phyloP scores from a whole-genome alignment of 345 rosid genomes.

The Lepidium aucheri region DNA sequence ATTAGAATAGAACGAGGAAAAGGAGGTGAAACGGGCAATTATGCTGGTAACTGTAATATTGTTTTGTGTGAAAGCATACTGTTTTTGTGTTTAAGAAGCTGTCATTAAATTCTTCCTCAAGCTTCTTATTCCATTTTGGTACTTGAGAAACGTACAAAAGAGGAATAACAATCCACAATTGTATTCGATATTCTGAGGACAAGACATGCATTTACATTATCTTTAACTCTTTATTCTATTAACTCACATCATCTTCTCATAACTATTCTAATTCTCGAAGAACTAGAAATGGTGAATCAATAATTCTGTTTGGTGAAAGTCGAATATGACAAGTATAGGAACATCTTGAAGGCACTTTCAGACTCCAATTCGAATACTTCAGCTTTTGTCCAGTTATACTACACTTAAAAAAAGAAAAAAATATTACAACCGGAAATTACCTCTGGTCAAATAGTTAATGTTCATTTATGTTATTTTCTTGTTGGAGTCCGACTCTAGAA shows the following conservation, averaged over 20 bases:
- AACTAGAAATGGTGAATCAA: neutral
- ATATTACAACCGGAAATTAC: neutral
- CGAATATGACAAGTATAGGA: neutral
- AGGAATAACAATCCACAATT: neutral
- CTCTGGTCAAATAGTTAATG: too few species aligned
- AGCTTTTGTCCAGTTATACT: neutral
- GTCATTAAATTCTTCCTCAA: slow-evolving; percentile 5
- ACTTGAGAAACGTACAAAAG: neutral
- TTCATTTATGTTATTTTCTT: too few species aligned
- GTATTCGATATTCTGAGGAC: neutral
- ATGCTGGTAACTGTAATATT: too few species aligned
- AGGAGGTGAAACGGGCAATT: too few species aligned
- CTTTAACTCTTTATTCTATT: neutral
- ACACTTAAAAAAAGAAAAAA: neutral
- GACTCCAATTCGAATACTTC: neutral
- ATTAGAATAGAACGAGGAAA: neutral
- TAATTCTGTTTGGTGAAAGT: neutral
- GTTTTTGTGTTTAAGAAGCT: too few species aligned
- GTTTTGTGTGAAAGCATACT: neutral
- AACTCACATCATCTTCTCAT: neutral
- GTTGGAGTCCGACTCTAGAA: too few species aligned
- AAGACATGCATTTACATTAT: neutral
- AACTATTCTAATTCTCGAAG: neutral
- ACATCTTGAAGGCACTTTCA: neutral
- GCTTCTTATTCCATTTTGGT: slow-evolving; percentile 10